Percentiles rank a stretch among this genome's conserved stretches.
Evolutionary conservation across 495 filamentous ascomycete genomes (phyloP).

Genomic region (Aspergillus carlsbadensis): DNA sequence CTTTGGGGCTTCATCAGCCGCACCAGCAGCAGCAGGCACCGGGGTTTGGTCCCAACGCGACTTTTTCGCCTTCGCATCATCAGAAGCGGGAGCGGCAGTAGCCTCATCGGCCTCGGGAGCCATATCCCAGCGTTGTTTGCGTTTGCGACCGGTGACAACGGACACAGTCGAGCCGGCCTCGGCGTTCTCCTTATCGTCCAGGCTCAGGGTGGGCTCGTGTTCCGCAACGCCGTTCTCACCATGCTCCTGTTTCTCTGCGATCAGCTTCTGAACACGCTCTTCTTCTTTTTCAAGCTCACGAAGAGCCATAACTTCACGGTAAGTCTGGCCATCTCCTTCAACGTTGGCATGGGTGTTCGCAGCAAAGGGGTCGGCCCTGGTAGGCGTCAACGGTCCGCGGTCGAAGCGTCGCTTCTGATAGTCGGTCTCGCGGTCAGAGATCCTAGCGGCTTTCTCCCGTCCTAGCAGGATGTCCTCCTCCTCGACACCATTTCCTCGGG

Average conservation of each 20-base stretch:
- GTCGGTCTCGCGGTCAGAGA: slow-evolving; percentile 90
- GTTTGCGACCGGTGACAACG: slow-evolving; percentile 65
- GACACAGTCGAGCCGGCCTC: slow-evolving; percentile 67
- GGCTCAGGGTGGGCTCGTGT: slow-evolving; percentile 69
- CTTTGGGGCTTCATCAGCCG: slow-evolving; percentile 57
- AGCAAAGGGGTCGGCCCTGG: slow-evolving; percentile 84
- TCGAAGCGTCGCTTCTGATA: slow-evolving; percentile 95
- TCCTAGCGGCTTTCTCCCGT: slow-evolving; percentile 84
- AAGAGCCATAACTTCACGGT: slow-evolving; percentile 87
- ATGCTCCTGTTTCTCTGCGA: slow-evolving; percentile 69
- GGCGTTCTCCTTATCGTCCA: slow-evolving; percentile 69
- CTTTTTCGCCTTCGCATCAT: slow-evolving; percentile 64
- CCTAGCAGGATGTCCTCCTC: slow-evolving; percentile 89
- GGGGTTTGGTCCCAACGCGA: slow-evolving; percentile 93
- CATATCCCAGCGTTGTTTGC: slow-evolving; percentile 94
- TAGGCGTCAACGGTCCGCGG: slow-evolving; percentile 77
- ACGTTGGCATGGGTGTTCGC: slow-evolving; percentile 68
- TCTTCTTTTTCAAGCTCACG: slow-evolving; percentile 94
- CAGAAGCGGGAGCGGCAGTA: slow-evolving; percentile 43
- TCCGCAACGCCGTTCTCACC: slow-evolving; percentile 60
- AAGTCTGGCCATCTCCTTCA: slow-evolving; percentile 70
- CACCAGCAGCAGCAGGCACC: slow-evolving; percentile 53
- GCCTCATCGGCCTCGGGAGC: slow-evolving; percentile 47
- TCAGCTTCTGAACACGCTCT: slow-evolving; percentile 77
- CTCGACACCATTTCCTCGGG: slow-evolving; percentile 76